Conservation (phyloP, 2,329 filamentous ascomycete genomes). For the Cytospora piceae region DNA sequence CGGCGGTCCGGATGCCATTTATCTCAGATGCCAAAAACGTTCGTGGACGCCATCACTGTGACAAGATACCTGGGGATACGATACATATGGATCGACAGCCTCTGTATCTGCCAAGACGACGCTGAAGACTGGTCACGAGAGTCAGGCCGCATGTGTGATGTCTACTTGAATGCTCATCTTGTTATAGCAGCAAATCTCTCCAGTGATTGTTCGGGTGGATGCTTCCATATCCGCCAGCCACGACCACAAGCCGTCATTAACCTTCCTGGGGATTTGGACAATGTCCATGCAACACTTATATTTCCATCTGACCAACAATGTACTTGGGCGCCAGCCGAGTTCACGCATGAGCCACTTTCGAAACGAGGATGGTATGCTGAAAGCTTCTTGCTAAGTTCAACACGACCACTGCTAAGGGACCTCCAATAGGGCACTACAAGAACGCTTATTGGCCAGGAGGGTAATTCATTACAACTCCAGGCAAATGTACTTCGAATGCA, state of each 20-base stretch:
- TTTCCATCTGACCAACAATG: not conserved
- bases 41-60: conserved; percentile 6
- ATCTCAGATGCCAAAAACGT: conserved; percentile 10
- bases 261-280: not conserved
- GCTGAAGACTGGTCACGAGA: conserved; percentile 22
- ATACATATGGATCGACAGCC: conserved; percentile 26
- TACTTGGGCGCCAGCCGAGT: not conserved
- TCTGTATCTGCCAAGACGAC: conserved; percentile 25
- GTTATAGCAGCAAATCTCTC: conserved; percentile 29
- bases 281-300: conserved; percentile 1
- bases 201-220: conserved; percentile 16
- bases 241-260: not conserved
- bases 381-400: not conserved
- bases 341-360: not conserved
- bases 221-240: not conserved
- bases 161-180: conserved; percentile 22
- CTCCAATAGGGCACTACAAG: conserved; percentile 18
- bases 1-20: conserved; percentile 6
- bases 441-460: conserved; percentile 17
- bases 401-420: not conserved
- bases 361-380: conserved; percentile 12
- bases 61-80: conserved; percentile 14
- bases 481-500: conserved; percentile 28
- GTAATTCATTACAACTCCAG: conserved; percentile 13
- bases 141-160: conserved; percentile 10